phyloP scores from a whole-genome alignment of 306 rosid genomes.

The Cucumis melo region DNA sequence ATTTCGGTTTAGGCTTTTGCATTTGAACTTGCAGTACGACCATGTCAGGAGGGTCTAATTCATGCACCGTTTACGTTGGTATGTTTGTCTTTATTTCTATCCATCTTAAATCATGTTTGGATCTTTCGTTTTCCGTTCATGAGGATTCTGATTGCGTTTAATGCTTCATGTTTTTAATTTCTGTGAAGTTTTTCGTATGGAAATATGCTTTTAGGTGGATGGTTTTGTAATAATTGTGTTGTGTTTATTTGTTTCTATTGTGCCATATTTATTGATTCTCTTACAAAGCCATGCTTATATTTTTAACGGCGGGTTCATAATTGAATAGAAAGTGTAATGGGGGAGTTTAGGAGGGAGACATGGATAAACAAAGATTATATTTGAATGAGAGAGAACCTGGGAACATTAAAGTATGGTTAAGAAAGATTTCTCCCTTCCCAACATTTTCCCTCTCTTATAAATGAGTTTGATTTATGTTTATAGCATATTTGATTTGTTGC shows the following conservation, averaged over 20 bases:
- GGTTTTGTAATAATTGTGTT: neutral
- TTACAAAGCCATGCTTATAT: neutral
- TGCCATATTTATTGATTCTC: neutral
- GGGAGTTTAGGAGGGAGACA: no score
- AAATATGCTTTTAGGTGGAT: neutral
- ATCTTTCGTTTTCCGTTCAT: neutral
- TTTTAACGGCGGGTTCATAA: neutral
- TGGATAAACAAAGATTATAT: no score
- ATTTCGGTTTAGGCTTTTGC: neutral
- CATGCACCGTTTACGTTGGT: slow-evolving; percentile 1
- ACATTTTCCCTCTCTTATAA: neutral
- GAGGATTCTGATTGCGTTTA: neutral
- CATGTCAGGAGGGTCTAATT: slow-evolving; percentile 1
- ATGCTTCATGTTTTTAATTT: neutral
- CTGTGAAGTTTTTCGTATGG: neutral
- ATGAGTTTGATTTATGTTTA: neutral
- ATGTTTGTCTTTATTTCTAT: neutral
- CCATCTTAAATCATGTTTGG: neutral
- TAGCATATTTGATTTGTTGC: neutral
- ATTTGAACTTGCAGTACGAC: neutral
- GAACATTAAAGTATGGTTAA: no score
- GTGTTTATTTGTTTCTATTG: neutral
- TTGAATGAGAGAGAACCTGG: no score
- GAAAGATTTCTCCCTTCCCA: neutral
- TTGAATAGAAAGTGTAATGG: neutral